These are phyloP conservation scores for Bruguiera gymnorhiza DNA, from an alignment of 345 rosid genomes.

Conservation along the genomic window DNA sequence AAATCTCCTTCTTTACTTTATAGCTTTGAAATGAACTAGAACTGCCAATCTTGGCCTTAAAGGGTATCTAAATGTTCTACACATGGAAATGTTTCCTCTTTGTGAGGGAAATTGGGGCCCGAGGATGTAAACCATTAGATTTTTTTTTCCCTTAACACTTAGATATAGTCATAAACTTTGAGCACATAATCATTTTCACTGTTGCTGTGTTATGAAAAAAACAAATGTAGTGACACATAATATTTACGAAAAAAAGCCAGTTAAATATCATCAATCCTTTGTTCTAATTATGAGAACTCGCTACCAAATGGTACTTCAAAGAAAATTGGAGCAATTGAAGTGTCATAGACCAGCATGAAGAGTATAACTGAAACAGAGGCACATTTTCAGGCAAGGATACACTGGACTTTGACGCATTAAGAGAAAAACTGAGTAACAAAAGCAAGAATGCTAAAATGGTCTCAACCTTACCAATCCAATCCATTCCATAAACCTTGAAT, in stretches of 20 bases:
- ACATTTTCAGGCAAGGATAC: neutral
- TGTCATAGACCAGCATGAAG: neutral
- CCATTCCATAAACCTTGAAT: slow-evolving; percentile 33
- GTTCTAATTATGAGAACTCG: too few species aligned
- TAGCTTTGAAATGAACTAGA: neutral
- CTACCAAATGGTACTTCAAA: too few species aligned
- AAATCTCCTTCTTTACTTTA: neutral
- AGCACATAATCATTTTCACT: too few species aligned
- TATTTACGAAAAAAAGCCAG: too few species aligned
- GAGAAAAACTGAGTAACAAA: neutral
- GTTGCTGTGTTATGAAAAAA: too few species aligned
- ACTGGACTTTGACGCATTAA: neutral
- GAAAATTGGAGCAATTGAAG: neutral
- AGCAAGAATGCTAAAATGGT: neutral
- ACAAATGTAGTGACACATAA: too few species aligned
- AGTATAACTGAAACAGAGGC: neutral
- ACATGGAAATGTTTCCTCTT: too few species aligned
- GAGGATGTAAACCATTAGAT: too few species aligned
- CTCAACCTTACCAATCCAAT: slow-evolving; percentile 32
- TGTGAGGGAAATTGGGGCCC: too few species aligned
- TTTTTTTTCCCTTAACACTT: too few species aligned
- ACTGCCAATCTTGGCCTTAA: neutral
- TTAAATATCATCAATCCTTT: too few species aligned
- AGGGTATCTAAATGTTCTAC: neutral
- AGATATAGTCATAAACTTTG: too few species aligned